Percentiles rank a stretch among this genome's conserved stretches.
Evolutionary conservation across 306 rosid genomes (phyloP).

Genomic region (Rosa persica): DNA sequence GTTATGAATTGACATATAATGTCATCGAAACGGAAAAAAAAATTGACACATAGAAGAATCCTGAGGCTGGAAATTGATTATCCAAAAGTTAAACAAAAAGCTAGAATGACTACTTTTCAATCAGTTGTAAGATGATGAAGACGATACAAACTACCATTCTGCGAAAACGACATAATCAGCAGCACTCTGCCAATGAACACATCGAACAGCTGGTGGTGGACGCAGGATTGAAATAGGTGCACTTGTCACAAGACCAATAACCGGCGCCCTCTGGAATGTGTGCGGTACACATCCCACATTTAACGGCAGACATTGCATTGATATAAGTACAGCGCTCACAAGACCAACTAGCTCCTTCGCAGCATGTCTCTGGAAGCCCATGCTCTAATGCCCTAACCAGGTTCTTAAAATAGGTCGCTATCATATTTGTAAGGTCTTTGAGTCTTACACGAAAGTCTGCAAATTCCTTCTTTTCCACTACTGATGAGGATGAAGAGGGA

Average conservation of each 20-base stretch:
- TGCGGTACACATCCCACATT: background rate
- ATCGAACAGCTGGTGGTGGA: background rate
- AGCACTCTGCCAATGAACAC: background rate
- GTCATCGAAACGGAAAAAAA: no score
- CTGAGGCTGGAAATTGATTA: no score
- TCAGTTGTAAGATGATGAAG: no score
- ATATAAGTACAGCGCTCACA: background rate
- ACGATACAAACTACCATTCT: no score
- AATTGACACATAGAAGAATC: no score
- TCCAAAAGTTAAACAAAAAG: no score
- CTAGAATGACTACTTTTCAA: no score
- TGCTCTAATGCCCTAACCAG: background rate
- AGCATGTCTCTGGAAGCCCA: background rate
- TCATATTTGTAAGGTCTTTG: background rate
- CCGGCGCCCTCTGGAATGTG: background rate
- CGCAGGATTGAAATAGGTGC: background rate
- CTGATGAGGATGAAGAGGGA: background rate
- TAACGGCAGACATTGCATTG: background rate
- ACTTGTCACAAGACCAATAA: background rate
- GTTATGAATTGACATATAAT: no score
- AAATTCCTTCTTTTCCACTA: background rate
- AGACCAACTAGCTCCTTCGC: background rate
- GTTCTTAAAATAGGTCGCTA: background rate
- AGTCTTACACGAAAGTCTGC: background rate
- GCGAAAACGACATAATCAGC: no score